Evolutionary conservation across 352 stramenopile genomes (phyloP).

Genomic region (Phytophthora lateralis): DNA sequence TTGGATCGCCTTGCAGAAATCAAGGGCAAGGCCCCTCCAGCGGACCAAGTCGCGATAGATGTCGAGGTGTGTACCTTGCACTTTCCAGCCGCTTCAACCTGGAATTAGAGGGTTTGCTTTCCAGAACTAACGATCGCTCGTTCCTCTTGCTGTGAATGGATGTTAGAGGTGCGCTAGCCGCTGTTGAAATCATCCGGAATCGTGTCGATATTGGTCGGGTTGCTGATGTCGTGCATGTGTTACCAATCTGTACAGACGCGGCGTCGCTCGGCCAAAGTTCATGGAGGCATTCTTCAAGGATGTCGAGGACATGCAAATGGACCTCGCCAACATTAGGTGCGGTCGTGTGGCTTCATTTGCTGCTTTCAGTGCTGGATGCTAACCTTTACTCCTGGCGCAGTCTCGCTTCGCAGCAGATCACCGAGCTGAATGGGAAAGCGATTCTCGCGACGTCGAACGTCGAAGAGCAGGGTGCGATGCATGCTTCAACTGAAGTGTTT

Average conservation of each 20-base stretch:
- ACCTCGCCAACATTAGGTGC: slow-evolving; percentile 91
- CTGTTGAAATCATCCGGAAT: background rate
- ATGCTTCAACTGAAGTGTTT: background rate
- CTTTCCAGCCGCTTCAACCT: background rate
- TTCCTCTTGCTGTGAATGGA: background rate
- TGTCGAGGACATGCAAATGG: slow-evolving; percentile 94
- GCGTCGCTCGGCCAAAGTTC: slow-evolving; percentile 78
- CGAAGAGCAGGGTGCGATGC: slow-evolving; percentile 79
- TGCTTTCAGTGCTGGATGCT: slow-evolving; percentile 2
- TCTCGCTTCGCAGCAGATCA: slow-evolving; percentile 91
- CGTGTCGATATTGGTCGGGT: background rate
- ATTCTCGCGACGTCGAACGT: slow-evolving; percentile 93
- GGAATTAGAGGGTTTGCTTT: background rate
- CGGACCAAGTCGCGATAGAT: slow-evolving; percentile 61
- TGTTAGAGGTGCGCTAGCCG: slow-evolving; percentile 2
- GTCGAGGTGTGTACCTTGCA: slow-evolving; percentile 50
- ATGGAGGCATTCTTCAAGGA: slow-evolving; percentile 97
- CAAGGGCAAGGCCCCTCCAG: slow-evolving; percentile 50
- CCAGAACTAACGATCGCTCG: background rate
- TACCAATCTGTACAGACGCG: slow-evolving; percentile 30
- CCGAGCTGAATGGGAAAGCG: slow-evolving; percentile 93
- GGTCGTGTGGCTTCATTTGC: background rate
- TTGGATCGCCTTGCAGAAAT: slow-evolving; percentile 78
- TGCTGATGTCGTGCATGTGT: slow-evolving; percentile 1
- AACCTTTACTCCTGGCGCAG: slow-evolving; percentile 29